A percentile compares a stretch with the other conserved stretches of the same genome.
Conservation (phyloP, 78 protist species). For the Diacronema lutheri region DNA sequence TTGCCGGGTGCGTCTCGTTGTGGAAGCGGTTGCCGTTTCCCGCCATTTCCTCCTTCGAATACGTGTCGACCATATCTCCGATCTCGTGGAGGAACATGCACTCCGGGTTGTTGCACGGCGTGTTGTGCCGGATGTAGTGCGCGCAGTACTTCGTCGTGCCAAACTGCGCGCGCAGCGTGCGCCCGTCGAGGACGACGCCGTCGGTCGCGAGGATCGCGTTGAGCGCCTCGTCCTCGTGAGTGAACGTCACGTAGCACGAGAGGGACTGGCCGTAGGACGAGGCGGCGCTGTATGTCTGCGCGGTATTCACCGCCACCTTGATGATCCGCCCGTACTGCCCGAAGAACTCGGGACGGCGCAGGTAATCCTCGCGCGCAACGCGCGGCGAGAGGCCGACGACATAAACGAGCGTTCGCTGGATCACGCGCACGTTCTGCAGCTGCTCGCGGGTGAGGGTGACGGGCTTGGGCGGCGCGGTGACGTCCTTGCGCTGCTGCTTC, state of each 20-base stretch:
- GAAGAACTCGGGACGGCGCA: slow-evolving; percentile 75
- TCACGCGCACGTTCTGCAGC: slow-evolving; percentile 66
- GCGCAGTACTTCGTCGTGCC: slow-evolving; percentile 94
- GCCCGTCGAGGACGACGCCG: slow-evolving; percentile 70
- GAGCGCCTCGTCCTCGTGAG: slow-evolving; percentile 66
- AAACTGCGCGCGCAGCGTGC: slow-evolving; percentile 72
- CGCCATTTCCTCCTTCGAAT: slow-evolving; percentile 71
- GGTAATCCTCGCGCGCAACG: slow-evolving; percentile 74
- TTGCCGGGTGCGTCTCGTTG: no score
- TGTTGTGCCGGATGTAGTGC: slow-evolving; percentile 60
- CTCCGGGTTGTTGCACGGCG: slow-evolving; percentile 82
- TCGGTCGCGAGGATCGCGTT: slow-evolving; percentile 63
- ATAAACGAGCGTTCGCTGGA: slow-evolving; percentile 85
- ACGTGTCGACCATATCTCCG: slow-evolving; percentile 55
- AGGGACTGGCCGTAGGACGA: slow-evolving; percentile 64
- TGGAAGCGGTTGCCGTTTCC: no score
- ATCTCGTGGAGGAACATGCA: slow-evolving; percentile 94
- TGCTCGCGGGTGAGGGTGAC: no score
- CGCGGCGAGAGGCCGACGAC: slow-evolving; percentile 80
- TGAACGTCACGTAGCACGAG: slow-evolving; percentile 77
- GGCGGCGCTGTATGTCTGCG: slow-evolving; percentile 27
- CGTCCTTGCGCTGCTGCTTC: slow-evolving; percentile 1
- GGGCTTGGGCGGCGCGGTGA: background rate
- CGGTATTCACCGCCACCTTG: slow-evolving; percentile 78
- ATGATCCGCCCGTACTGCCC: slow-evolving; percentile 87